Base-by-base conservation (phyloP, 352 stramenopile species). In the Phytophthora tubulina region DNA sequence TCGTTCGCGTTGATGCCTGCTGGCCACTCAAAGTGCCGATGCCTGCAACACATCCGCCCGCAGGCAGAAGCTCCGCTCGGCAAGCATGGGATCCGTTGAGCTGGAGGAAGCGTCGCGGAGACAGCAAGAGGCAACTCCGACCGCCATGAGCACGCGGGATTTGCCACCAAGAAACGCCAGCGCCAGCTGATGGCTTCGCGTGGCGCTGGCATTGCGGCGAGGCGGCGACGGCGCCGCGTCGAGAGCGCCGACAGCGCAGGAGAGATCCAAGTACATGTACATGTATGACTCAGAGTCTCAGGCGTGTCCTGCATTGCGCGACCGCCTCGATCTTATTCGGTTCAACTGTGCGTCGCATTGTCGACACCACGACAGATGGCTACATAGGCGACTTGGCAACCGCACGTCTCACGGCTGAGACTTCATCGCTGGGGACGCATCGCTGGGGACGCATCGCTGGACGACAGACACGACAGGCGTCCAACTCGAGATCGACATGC, bases 291-390 rank as follows among this genome's bases (percentile, higher is more conserved):
- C 21, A 27, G 21, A 27, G 21, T 21, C 21, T 21, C 32, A 31
- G 27, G 41, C 36, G 32, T 33, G 38, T 42, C 44, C 5, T 52
- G 31, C 3, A 39, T 21, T 21, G 21, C 50, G 32, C 56, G 10
- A 27, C 21, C 39, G 38, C 61, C 51, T 17, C 63, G 42, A 63
- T 69, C 66, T 68, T 73, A 73, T 63, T 73, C 66, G 15, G 21
- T 45, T 68, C 50, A 62, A 73, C 11, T 64, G 21, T 27, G 21
- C 21, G 21, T 27, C 21, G 21, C 21, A 27, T 27, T 27, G 32
- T 59, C 58, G 49, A 69, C 36, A 52, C n/a, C 38, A 60, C 60
- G 59, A 67, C 35, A 6, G 15, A 50, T 63, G 45, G 46, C 35
- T 52, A 54, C 36, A 67, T 33, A 38, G 63, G 32, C 63, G 51